phyloP scores from a whole-genome alignment of 495 filamentous ascomycete species.

The Aspergillus nanangensis region DNA sequence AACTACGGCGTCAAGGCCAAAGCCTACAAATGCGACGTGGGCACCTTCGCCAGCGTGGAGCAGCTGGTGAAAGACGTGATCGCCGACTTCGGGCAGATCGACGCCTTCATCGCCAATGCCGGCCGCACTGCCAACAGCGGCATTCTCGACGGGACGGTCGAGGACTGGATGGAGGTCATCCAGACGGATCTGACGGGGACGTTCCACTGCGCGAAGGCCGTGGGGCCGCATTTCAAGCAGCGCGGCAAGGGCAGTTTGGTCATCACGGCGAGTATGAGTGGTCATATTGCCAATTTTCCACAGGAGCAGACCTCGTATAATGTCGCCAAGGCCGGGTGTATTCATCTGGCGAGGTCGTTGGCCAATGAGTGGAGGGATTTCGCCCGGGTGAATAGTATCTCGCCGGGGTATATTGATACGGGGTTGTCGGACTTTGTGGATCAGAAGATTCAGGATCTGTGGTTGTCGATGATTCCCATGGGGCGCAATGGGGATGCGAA shows the following conservation, averaged over 20 bases:
- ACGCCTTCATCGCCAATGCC: constrained; percentile 66
- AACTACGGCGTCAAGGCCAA: constrained; percentile 63
- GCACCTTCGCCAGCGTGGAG: constrained; percentile 47
- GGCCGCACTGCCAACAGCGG: constrained; percentile 60
- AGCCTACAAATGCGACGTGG: constrained; percentile 58
- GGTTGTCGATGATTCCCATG: constrained; percentile 72
- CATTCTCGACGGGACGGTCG: constrained; percentile 58
- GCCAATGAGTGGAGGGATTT: constrained; percentile 79
- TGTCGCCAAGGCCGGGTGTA: constrained; percentile 63
- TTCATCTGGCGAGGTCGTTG: constrained; percentile 54
- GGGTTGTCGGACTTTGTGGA: constrained; percentile 73
- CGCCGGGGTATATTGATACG: constrained; percentile 76
- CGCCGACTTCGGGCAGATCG: constrained; percentile 60
- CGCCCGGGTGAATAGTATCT: constrained; percentile 69
- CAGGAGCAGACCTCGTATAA: constrained; percentile 82
- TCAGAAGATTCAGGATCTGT: constrained; percentile 63
- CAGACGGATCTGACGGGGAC: constrained; percentile 60
- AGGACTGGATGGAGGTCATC: constrained; percentile 66
- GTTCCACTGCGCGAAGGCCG: constrained; percentile 66
- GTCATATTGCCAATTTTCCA: constrained; percentile 73
- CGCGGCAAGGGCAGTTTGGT: constrained; percentile 56
- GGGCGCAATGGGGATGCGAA: constrained; percentile 69
- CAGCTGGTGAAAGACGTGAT: constrained; percentile 49
- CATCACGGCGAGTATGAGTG: constrained; percentile 64
- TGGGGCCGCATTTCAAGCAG: constrained; percentile 60